Evolutionary conservation across 805 yeast genomes (phyloP), one percentile per base, ranked within the genome.

Genomic region (Pichia gijzeniarum): DNA sequence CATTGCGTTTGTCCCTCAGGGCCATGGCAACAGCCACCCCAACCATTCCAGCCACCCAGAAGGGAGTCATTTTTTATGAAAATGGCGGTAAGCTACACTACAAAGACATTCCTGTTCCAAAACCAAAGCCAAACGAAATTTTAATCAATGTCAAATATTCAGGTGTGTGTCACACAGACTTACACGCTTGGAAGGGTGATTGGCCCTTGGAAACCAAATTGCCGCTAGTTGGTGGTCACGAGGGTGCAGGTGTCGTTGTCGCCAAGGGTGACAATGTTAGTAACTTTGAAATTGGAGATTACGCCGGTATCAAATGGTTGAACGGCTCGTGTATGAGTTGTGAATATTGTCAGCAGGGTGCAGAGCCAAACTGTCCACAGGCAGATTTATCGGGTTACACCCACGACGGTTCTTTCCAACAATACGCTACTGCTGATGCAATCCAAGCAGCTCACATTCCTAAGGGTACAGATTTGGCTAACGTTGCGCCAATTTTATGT

Each of bases 151-250:
- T 88, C 67, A 80, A 79, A 70, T 87, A 81, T 74, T 79, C 95
- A 22, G 96, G 96, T 68, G 95, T 87, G 47, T 87, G 96, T 70
- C 96, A 89, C 74, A 86, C 95, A 32, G 96, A 87, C 63, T 76
- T 88, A 64, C 96, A 88, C 72, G 95, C 95, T 45, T 85, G 93
- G 90, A 79, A 84, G 64, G 95, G 95, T 60, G 95, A 88, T 70
- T 87, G 95, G 95, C 93, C 95, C 42, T 71, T 83, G 64, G 77
- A 69, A 52, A 77, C 82, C 53, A 82, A 81, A 62, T 71, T 82
- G 49, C 91, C 93, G 20, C 70, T 84, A 55, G 89, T 85, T 41
- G 93, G 93, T 52, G 95, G 95, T 57, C 95, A 85, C 69, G 95
- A 85, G 69, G 95, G 93, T 69, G 90, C 91, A 25, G 95, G 95